phyloP scores from a whole-genome alignment of 176 grass and related monocot species.

The Panicum miliaceum region DNA sequence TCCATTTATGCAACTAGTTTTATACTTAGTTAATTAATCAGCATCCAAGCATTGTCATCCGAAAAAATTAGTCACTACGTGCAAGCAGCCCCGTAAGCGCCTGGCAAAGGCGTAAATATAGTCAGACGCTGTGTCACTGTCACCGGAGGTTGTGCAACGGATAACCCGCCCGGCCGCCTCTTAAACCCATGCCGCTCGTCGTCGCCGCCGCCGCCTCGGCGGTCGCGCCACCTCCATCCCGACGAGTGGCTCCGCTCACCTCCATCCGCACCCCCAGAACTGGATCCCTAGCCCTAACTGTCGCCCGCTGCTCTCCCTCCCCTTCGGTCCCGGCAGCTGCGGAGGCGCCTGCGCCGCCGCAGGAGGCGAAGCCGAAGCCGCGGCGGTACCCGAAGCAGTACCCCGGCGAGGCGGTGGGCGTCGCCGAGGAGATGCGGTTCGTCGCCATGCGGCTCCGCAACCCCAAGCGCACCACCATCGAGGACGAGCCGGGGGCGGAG shows the following conservation, averaged over 20 bases:
- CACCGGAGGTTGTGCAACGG: conserved; percentile 17
- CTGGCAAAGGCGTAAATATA: background rate
- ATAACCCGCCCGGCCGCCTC: conserved; percentile 31
- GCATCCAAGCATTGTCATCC: no score
- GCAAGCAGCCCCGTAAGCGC: no score
- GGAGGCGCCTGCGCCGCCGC: conserved; percentile 11
- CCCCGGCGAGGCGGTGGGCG: conserved; percentile 77
- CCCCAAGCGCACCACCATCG: conserved; percentile 45
- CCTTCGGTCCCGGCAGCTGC: conserved; percentile 25
- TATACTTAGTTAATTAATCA: no score
- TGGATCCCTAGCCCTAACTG: conserved; percentile 23
- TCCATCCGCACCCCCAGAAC: conserved; percentile 4
- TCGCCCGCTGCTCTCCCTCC: conserved; percentile 42
- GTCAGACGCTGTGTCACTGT: background rate
- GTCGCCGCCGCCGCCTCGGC: conserved; percentile 27
- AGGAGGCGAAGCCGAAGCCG: conserved; percentile 39
- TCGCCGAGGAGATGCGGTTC: conserved; percentile 95
- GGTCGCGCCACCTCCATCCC: conserved; percentile 25
- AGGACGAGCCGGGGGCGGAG: background rate
- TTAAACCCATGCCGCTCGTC: conserved; percentile 48
- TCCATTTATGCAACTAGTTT: no score
- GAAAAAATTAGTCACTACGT: no score
- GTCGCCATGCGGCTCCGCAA: conserved; percentile 91
- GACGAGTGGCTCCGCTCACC: background rate
- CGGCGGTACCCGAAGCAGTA: conserved; percentile 55